A percentile compares a stretch with the other conserved stretches of the same genome.
phyloP scores from a whole-genome alignment of 140 eudicot species.

The Oenanthe javanica region DNA sequence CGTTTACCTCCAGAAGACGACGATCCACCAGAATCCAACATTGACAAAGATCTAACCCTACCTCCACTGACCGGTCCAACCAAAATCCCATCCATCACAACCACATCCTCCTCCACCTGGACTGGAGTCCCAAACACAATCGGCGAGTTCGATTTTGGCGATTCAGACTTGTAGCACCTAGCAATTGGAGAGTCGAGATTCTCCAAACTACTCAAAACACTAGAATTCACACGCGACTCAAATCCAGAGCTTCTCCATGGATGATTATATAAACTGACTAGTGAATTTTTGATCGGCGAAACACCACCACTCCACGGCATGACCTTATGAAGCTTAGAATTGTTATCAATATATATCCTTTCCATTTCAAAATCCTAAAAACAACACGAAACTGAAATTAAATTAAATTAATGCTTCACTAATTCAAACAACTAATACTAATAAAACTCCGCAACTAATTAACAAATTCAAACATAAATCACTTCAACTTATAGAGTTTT shows the following conservation, averaged over 20 bases:
- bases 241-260: slow-evolving; percentile 3
- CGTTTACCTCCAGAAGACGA: slow-evolving; percentile 26
- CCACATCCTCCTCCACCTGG: slow-evolving; percentile 14
- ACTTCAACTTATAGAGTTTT: background rate
- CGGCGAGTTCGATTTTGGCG: slow-evolving; percentile 4
- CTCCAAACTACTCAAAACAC: slow-evolving; percentile 2
- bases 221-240: background rate
- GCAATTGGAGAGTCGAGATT: slow-evolving; percentile 1
- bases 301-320: background rate
- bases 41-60: slow-evolving; percentile 24
- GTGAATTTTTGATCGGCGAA: slow-evolving; percentile 6
- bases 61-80: slow-evolving; percentile 1
- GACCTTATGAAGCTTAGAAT: background rate
- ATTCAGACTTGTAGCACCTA: slow-evolving; percentile 6
- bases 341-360: background rate
- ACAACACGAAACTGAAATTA: background rate
- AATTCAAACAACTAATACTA: background rate
- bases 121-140: slow-evolving; percentile 8
- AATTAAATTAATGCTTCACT: background rate
- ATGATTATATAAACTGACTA: background rate
- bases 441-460: background rate
- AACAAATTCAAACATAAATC: background rate
- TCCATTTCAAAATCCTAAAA: background rate
- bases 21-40: slow-evolving; percentile 39
- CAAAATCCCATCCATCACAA: slow-evolving; percentile 16